Evolutionary conservation across 768 basidiomycete species (phyloP), one percentile per base, ranked within the genome.

Genomic region (Stropharia rugosoannulata): DNA sequence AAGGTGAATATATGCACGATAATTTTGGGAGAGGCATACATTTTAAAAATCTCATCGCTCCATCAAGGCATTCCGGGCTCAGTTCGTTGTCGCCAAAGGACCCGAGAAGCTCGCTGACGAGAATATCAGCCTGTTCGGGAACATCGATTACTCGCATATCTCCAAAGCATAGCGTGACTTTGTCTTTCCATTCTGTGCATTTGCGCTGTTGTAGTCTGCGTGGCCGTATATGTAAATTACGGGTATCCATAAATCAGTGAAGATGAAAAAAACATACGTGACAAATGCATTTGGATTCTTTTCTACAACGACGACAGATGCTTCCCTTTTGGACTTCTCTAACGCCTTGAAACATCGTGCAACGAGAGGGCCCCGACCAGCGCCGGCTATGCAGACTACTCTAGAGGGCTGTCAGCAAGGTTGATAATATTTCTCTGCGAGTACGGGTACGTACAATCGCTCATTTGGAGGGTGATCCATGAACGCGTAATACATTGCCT

Each of bases 81-180:
- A 98, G 83, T 69, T 99, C 97, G 57, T 99, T 99, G 72, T 99
- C 97, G 1, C 96, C 97, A 74, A 99, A 98, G 4, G 93, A 95
- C 3, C 97, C 97, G 63, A 99, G 73, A 18, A 99, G 81, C 70
- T 99, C 97, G 73, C 91, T 96, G 64, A 99, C 88, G 55, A 99
- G 75, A 59, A 99, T 93, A 70, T 98, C 97, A 27, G 85, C 94
- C 61, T 82, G 80, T 63, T 97, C 93, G 5, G 96, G 95, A 1
- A 96, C 72, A 8, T 86, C 78, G 42, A 97, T 75, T 25, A 75
- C 75, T 13, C 97, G 81, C 97, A 99, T 98, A 70, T 99, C 97
- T 2, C 96, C 96, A 65, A 89, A 90, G n/a, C 98, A 64, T 37
- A 99, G 79, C 54, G 85, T 73, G 51, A 98, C 95, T 43, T 77